phyloP scores from a whole-genome alignment of 768 basidiomycete species.

The Serendipita indica region DNA sequence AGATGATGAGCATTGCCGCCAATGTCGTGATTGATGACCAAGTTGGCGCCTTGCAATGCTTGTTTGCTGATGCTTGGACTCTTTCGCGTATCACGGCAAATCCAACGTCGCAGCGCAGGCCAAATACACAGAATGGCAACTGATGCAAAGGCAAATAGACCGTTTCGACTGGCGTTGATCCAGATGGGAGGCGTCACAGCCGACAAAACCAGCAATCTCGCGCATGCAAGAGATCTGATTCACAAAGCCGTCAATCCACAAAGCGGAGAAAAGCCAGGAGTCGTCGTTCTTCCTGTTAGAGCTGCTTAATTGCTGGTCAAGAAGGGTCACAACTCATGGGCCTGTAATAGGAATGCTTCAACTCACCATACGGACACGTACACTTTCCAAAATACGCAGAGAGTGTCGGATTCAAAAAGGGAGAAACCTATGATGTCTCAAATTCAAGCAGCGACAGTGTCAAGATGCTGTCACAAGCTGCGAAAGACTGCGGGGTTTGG shows the following conservation, averaged over 20 bases:
- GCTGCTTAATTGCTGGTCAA: not conserved
- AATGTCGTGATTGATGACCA: not conserved
- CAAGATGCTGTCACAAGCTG: constrained; percentile 63
- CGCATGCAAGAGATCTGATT: constrained; percentile 69
- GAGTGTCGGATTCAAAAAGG: constrained; percentile 47
- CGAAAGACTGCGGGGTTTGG: constrained; percentile 69
- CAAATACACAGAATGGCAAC: not conserved
- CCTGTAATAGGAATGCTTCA: constrained; percentile 61
- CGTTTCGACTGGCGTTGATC: constrained; percentile 76
- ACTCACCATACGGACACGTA: constrained; percentile 66
- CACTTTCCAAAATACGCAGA: constrained; percentile 80
- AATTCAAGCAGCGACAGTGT: constrained; percentile 58
- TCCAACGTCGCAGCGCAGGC: not conserved
- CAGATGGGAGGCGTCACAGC: constrained; percentile 67
- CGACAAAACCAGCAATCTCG: constrained; percentile 63
- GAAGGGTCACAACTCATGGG: not conserved
- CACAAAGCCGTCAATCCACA: constrained; percentile 42
- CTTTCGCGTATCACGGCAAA: not conserved
- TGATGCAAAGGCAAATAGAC: constrained; percentile 12
- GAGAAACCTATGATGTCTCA: constrained; percentile 40
- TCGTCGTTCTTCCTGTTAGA: constrained; percentile 74
- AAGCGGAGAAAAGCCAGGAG: constrained; percentile 40
- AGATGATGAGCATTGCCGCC: constrained; percentile 34
- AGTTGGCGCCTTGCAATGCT: not conserved
- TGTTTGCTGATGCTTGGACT: constrained; percentile 6